Base-by-base conservation (phyloP, 176 grass and related monocot species). In the Saccharum spontaneum region DNA sequence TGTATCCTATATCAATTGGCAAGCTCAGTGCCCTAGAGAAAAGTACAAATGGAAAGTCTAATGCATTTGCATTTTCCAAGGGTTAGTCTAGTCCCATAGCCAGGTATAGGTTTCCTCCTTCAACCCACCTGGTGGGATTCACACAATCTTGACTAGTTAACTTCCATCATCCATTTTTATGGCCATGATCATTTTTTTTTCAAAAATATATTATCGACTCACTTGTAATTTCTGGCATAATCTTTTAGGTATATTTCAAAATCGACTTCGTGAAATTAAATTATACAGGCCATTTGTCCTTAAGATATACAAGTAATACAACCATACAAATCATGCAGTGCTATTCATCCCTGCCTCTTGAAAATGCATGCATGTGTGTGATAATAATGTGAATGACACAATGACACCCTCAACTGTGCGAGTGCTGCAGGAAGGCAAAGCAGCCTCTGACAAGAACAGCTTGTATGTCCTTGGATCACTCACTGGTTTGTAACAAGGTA, bases 391-490 rank as follows among this genome's bases (percentile, higher is more conserved):
- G 63, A 66, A 66, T 31, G 59, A 26, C 59, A 66, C 30, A 43
- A 68, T 49, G 79, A 38, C 69, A 80, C 14, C 5, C 13, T 28
- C 57, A 66, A 31, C 82, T 52, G 60, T 54, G 41, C 18, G 14
- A 31, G 17, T 83, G 63, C 72, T 77, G 78, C 71, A 81, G 72
- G 31, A 54, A 82, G 52, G 80, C 40, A 71, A 59, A 73, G 76
- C 76, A 41, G 49, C 18, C 31, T 50, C 68, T 73, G 57, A 86
- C 23, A 20, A 72, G 68, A 67, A 62, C 48, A 83, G 24, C 30
- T 22, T 80, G 22, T 80, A 16, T 50, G 49, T 23, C 80, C 69
- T 87, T 67, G 75, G 74, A 90, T 83, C 67, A 74, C 64, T 87
- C 79, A 40, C 60, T 73, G 59, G 62, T 79, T 75, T 52, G 72